Base-by-base conservation (phyloP, 1,284 basidiomycete genomes). In the Leucoagaricus sp. region DNA sequence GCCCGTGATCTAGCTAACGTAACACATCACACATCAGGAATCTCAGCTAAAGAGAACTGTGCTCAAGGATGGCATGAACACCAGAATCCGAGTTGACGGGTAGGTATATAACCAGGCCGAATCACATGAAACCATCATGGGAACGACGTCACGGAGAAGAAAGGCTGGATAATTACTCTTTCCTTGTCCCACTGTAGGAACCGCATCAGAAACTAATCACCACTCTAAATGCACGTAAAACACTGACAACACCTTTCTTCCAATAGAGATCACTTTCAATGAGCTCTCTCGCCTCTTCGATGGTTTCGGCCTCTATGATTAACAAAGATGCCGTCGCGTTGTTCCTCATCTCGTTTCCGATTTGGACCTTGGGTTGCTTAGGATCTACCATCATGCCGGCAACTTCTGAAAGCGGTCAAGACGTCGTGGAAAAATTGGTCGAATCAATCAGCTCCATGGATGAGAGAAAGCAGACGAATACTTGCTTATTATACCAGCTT, bases 251-350 rank as follows among this genome's bases (percentile, higher is more conserved):
- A 40, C 75, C 75, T 57, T 72, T 71, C 13, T 73, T 81, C 67
- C 80, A 84, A 63, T 85, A 86, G 4, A 83, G 63, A 61, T 86
- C 84, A 26, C 64, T 63, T 62, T 83, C 76, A n/a, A 85, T 69
- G 46, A 78, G 61, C 55, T 72, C 72, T 63, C 67, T 75, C 34
- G 75, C 82, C n/a, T 75, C 74, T 28, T 76, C 78, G 38, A 85
- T 63, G 5, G 67, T 79, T 54, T 76, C 72, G 4, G 77, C 78
- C 61, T 82, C 74, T 50, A 78, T 70, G 41, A 85, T 74, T 42
- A 85, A 62, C 41, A 75, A 64, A 0, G 82, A 85, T 3, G 80
- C 84, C 23, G 80, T 67, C 53, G 83, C 75, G 59, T 78, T 77
- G 29, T 28, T 23, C 10, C 53, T 38, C 3, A 26, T 48, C 8